Evolutionary conservation across 1,139 yeast genomes (phyloP).

Genomic region (Yamadazyma jaroonii): DNA sequence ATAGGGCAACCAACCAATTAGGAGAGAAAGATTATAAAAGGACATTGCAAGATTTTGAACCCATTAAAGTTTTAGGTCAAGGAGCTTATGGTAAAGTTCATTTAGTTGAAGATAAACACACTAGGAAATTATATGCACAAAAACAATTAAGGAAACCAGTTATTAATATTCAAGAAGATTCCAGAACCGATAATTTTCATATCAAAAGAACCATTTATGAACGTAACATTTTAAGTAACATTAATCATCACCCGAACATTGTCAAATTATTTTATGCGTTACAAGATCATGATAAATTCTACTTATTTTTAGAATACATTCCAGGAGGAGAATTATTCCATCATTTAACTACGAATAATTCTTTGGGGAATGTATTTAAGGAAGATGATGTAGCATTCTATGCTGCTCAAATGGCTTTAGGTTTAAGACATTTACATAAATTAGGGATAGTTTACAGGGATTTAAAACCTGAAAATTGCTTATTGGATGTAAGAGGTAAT

Average conservation of each 20-base stretch:
- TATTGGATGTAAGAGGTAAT: conserved; percentile 72
- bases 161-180: conserved; percentile 18
- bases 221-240: conserved; percentile 61
- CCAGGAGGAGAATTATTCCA: conserved; percentile 38
- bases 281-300: conserved; percentile 32
- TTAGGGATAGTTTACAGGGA: conserved; percentile 58
- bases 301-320: conserved; percentile 31
- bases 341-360: conserved; percentile 26
- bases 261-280: conserved; percentile 34
- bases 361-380: conserved; percentile 24
- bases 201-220: conserved; percentile 65
- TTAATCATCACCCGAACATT: conserved; percentile 40
- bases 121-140: conserved; percentile 37
- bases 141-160: conserved; percentile 40
- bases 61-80: conserved; percentile 39
- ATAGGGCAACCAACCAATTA: conserved; percentile 3
- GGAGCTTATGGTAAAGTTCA: conserved; percentile 45
- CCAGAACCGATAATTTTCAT: conserved; percentile 10
- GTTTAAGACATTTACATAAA: conserved; percentile 27
- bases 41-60: conserved; percentile 26
- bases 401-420: conserved; percentile 34
- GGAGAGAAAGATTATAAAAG: conserved; percentile 7
- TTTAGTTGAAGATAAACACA: conserved; percentile 32
- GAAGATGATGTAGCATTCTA: conserved; percentile 35
- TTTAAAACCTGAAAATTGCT: conserved; percentile 87